These are phyloP conservation scores for Brassica incana DNA, from an alignment of 345 rosid genomes.

Conservation along the genomic window DNA sequence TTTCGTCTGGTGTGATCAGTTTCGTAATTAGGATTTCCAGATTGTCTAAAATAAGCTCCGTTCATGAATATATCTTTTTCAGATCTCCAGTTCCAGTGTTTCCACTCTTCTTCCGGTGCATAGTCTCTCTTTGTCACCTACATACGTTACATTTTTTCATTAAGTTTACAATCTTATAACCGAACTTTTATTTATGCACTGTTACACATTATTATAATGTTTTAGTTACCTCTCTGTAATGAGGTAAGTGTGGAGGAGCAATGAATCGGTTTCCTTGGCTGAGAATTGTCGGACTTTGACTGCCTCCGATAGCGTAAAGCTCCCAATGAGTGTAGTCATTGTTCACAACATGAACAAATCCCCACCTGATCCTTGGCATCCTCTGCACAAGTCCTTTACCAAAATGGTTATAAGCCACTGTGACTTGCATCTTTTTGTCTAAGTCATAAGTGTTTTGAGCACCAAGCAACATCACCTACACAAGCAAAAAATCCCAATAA, in stretches of 20 bases:
- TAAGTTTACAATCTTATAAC: not conserved
- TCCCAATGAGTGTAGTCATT: slow-evolving; percentile 80
- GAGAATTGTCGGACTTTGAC: slow-evolving; percentile 60
- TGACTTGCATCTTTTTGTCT: slow-evolving; percentile 65
- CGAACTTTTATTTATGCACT: not conserved
- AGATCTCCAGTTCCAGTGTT: slow-evolving; percentile 69
- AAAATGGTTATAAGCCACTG: slow-evolving; percentile 75
- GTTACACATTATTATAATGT: not conserved
- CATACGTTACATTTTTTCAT: not conserved
- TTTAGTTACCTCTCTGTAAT: slow-evolving; percentile 50
- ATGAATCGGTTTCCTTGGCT: slow-evolving; percentile 78
- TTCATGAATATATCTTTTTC: slow-evolving; percentile 63
- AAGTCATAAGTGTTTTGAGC: slow-evolving; percentile 45
- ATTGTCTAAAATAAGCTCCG: slow-evolving; percentile 58
- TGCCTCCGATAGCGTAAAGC: slow-evolving; percentile 80
- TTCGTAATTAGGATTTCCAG: slow-evolving; percentile 42
- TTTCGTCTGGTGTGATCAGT: slow-evolving; percentile 14
- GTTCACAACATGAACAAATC: slow-evolving; percentile 74
- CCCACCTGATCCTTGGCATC: slow-evolving; percentile 79
- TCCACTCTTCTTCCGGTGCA: slow-evolving; percentile 53
- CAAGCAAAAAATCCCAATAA: not conserved
- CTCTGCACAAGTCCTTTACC: slow-evolving; percentile 73
- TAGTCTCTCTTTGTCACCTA: slow-evolving; percentile 66
- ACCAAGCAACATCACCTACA: slow-evolving; percentile 68
- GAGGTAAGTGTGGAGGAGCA: slow-evolving; percentile 49